Conservation (phyloP, 1,284 basidiomycete genomes). For the Rhizoctonia solani region DNA sequence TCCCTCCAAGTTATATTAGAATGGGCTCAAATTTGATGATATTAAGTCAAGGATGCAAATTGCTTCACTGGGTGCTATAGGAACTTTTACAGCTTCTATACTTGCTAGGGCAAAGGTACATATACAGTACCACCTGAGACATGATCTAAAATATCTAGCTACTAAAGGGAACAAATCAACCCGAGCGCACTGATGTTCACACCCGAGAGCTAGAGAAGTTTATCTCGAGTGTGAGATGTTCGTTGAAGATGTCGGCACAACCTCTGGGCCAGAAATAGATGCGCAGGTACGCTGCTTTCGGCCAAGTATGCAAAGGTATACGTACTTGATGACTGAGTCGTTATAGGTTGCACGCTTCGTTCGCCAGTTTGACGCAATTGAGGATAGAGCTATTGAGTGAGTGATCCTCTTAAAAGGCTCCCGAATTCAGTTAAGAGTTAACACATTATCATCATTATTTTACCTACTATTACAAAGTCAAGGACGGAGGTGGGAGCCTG, state of each 20-base stretch:
- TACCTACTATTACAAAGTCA: neutral
- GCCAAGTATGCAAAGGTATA: neutral
- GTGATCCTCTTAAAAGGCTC: neutral
- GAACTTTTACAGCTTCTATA: slow-evolving; percentile 19
- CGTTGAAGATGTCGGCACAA: slow-evolving; percentile 17
- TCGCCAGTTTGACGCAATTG: slow-evolving; percentile 20
- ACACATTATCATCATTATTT: too few species aligned
- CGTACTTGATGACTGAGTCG: neutral
- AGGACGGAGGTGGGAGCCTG: neutral
- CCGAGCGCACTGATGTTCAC: slow-evolving; percentile 23
- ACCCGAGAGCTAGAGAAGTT: slow-evolving; percentile 15
- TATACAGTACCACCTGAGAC: neutral
- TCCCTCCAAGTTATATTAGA: too few species aligned
- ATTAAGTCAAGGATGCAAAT: slow-evolving; percentile 4
- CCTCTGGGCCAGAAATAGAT: slow-evolving; percentile 14
- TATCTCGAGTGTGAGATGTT: slow-evolving; percentile 17
- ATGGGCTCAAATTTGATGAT: too few species aligned
- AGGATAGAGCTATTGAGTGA: slow-evolving; percentile 22
- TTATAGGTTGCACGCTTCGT: slow-evolving; percentile 17
- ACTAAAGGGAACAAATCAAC: slow-evolving; percentile 32
- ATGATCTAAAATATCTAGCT: slow-evolving; percentile 18
- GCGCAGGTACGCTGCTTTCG: neutral
- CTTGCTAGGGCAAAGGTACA: slow-evolving; percentile 26
- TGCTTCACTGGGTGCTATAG: slow-evolving; percentile 2
- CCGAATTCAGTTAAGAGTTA: too few species aligned